Percentiles rank a stretch among this genome's conserved stretches.
Evolutionary conservation across 2,329 filamentous ascomycete species (phyloP).

Genomic region (Chrysoporthe puriensis): DNA sequence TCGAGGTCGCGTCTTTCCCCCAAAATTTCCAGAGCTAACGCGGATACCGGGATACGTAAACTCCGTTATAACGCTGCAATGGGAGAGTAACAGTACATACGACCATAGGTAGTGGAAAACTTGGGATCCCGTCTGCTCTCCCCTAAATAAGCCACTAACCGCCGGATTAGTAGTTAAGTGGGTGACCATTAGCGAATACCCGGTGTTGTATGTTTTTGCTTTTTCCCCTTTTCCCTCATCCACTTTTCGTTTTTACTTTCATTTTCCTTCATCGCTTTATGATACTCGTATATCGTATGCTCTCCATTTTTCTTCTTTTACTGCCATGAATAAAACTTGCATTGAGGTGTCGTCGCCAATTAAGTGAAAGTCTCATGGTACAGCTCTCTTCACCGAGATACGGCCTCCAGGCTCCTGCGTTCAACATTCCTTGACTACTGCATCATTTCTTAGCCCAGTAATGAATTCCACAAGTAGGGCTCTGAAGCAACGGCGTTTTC

Average conservation of each 20-base stretch:
- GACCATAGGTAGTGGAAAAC: conserved; percentile 19
- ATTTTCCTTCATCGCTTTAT: background rate
- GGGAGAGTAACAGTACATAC: background rate
- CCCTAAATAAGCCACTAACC: conserved; percentile 18
- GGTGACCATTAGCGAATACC: conserved; percentile 22
- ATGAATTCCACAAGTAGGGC: too few species aligned
- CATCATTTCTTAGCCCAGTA: too few species aligned
- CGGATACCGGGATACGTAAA: background rate
- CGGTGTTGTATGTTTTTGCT: conserved; percentile 20
- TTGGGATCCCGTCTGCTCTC: conserved; percentile 22
- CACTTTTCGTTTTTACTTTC: background rate
- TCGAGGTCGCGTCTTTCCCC: conserved; percentile 1
- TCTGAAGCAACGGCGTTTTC: too few species aligned
- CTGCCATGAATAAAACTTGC: too few species aligned
- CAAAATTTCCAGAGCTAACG: background rate
- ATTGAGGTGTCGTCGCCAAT: too few species aligned
- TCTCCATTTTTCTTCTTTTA: background rate
- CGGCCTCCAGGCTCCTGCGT: too few species aligned
- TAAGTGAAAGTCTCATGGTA: too few species aligned
- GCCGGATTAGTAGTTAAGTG: conserved; percentile 18
- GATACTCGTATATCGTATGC: too few species aligned
- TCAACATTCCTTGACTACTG: too few species aligned
- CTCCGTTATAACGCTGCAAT: background rate
- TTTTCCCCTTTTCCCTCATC: background rate
- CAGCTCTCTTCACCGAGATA: too few species aligned